A percentile compares a stretch with the other conserved stretches of the same genome.
Conservation (phyloP, 495 filamentous ascomycete genomes). For the Podospora didyma region DNA sequence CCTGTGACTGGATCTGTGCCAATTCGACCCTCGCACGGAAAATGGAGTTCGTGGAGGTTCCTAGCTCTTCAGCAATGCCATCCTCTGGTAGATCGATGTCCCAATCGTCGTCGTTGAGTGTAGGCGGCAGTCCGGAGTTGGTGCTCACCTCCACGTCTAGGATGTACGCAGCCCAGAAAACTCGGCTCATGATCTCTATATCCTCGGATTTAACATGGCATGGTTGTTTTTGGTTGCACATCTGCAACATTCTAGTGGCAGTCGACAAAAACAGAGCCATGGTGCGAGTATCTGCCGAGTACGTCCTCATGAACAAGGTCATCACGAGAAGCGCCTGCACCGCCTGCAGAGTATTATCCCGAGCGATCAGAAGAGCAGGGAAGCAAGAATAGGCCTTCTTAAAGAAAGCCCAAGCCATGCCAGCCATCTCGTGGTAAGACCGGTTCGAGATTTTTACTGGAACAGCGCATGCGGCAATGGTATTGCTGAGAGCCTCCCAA, state of each 20-base stretch:
- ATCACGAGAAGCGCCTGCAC: neutral
- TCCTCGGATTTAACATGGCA: neutral
- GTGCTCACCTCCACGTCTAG: neutral
- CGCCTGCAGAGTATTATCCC: neutral
- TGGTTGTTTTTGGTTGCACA: neutral
- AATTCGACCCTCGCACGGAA: too few relatives aligned
- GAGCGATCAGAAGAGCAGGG: constrained; percentile 3
- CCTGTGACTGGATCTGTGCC: too few relatives aligned
- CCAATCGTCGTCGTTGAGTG: too few relatives aligned
- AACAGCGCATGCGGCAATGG: neutral
- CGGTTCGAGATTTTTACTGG: neutral
- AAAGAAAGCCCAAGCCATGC: constrained; percentile 8
- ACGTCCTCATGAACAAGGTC: neutral
- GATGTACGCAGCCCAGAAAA: neutral
- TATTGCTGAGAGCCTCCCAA: neutral
- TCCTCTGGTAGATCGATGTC: too few relatives aligned
- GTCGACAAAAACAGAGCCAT: neutral
- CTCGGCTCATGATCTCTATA: neutral
- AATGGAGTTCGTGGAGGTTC: too few relatives aligned
- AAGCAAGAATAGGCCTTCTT: constrained; percentile 8
- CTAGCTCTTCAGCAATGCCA: too few relatives aligned
- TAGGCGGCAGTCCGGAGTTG: neutral
- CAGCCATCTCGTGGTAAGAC: constrained; percentile 1
- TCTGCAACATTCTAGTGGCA: neutral
- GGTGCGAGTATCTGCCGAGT: neutral